phyloP scores from a whole-genome alignment of 2,329 filamentous ascomycete genomes.

The Sporothrix curviconia region DNA sequence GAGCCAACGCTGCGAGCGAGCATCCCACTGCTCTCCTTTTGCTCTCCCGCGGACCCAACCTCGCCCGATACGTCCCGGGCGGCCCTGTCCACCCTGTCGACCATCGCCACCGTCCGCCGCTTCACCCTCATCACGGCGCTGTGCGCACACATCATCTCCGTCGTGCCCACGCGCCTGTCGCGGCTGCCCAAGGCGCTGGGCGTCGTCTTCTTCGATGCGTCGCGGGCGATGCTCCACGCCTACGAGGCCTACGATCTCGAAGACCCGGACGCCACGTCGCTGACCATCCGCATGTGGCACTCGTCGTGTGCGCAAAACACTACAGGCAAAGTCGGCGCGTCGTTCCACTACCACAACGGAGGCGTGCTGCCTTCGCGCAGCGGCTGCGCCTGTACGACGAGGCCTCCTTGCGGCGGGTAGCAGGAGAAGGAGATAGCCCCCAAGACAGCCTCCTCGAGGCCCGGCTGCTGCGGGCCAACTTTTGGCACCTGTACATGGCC shows the following conservation, averaged over 20 bases:
- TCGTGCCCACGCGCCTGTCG: neutral
- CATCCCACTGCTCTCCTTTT: neutral
- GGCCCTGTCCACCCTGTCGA: neutral
- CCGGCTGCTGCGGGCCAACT: neutral
- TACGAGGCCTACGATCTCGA: neutral
- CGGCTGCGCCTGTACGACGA: neutral
- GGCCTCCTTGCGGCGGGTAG: neutral
- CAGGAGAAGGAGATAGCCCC: no score
- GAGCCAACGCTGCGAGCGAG: conserved; percentile 31
- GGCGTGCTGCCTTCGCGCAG: neutral
- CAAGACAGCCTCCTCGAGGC: neutral
- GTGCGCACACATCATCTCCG: neutral
- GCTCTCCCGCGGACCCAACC: no score
- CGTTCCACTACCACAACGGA: neutral
- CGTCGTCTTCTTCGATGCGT: neutral
- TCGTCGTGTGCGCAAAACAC: conserved; percentile 3
- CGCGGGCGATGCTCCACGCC: neutral
- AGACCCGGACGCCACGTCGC: neutral
- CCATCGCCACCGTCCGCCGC: neutral
- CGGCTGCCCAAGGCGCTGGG: neutral
- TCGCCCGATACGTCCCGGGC: no score
- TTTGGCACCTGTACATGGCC: neutral
- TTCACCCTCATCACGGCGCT: neutral
- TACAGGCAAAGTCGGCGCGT: neutral
- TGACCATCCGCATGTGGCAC: conserved; percentile 4